Percentiles rank a stretch among this genome's conserved stretches.
Evolutionary conservation across 106 monocot species (phyloP).

Genomic region (Phalaenopsis aphrodite): DNA sequence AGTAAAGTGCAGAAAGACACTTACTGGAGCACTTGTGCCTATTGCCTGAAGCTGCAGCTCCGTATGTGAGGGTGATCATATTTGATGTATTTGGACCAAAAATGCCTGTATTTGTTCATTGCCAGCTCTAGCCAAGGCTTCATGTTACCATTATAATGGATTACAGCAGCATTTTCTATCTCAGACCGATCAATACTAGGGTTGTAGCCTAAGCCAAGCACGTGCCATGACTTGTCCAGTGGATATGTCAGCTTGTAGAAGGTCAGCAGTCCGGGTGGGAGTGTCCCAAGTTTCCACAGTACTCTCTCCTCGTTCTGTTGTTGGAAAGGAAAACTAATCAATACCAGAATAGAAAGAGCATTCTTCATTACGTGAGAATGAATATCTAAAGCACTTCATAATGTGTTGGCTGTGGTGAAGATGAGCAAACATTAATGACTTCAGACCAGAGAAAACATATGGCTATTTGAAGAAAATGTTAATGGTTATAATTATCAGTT

Average conservation of each 20-base stretch:
- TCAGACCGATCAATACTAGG: conserved; percentile 38
- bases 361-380: background rate
- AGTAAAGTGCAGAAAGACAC: too few species aligned
- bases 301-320: conserved; percentile 35
- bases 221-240: conserved; percentile 45
- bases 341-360: background rate
- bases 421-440: background rate
- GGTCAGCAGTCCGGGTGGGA: conserved; percentile 33
- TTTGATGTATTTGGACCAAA: conserved; percentile 40
- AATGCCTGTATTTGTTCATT: conserved; percentile 32
- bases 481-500: background rate
- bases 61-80: conserved; percentile 22
- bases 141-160: conserved; percentile 42
- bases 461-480: background rate
- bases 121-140: conserved; percentile 43
- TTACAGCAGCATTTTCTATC: conserved; percentile 37
- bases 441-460: background rate
- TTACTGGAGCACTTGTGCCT: background rate
- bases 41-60: background rate
- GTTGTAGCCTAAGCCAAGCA: conserved; percentile 38
- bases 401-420: background rate
- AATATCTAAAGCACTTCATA: background rate
- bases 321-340: background rate
- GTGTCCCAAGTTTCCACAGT: conserved; percentile 37
- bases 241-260: conserved; percentile 33